These are phyloP conservation scores for Sanghuangporus weigelae DNA, from an alignment of 1,284 basidiomycete genomes.

Conservation along the genomic window DNA sequence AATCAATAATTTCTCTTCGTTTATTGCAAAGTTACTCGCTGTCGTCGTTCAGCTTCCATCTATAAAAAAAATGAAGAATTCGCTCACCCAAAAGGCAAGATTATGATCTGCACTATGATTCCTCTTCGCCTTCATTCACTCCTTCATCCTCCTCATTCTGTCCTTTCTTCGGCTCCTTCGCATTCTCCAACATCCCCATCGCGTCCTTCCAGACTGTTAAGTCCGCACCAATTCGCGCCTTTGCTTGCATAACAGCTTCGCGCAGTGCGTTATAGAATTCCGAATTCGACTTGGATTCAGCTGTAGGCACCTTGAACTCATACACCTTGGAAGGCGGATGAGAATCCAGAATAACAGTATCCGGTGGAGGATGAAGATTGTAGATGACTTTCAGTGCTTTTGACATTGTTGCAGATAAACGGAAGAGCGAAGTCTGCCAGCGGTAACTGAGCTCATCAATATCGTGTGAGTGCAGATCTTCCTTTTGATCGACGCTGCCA, in stretches of 20 bases:
- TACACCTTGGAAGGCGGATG: conserved; percentile 31
- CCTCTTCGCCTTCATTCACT: conserved; percentile 27
- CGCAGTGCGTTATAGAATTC: conserved; percentile 50
- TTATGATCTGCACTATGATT: conserved; percentile 27
- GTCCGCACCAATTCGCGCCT: conserved; percentile 50
- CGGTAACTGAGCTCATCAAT: neutral
- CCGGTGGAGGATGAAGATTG: conserved; percentile 42
- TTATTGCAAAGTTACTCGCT: neutral
- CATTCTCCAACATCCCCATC: conserved; percentile 53
- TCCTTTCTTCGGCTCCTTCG: conserved; percentile 30
- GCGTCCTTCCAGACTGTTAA: conserved; percentile 66
- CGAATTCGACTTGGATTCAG: conserved; percentile 24
- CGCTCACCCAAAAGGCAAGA: neutral
- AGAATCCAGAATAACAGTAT: conserved; percentile 22
- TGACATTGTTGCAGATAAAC: conserved; percentile 29
- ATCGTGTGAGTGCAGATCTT: neutral
- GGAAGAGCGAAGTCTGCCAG: too few relatives aligned
- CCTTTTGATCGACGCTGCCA: neutral
- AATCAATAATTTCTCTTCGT: neutral
- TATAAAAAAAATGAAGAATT: neutral
- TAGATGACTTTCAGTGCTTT: conserved; percentile 44
- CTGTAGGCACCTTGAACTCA: conserved; percentile 31
- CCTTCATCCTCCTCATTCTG: conserved; percentile 35
- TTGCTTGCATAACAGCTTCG: conserved; percentile 45
- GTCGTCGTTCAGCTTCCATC: neutral